These are phyloP conservation scores for Trichoderma koningii DNA, from an alignment of 2,329 filamentous ascomycete genomes.

Conservation along the genomic window DNA sequence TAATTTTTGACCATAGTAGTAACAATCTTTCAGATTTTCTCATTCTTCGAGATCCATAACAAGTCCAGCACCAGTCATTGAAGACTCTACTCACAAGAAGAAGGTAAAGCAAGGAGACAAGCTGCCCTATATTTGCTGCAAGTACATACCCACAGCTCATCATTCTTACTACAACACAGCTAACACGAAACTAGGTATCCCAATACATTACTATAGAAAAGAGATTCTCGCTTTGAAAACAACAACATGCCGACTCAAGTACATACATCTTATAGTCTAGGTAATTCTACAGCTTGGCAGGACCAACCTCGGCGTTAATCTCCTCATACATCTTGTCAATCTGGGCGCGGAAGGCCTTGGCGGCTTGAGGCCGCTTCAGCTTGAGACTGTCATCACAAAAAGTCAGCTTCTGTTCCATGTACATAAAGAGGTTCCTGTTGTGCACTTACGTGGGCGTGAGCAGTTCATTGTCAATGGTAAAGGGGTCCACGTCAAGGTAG, in stretches of 20 bases:
- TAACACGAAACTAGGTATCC: neutral
- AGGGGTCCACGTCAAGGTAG: conserved; percentile 80
- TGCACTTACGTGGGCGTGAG: conserved; percentile 79
- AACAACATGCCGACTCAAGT: conserved; percentile 17
- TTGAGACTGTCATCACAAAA: conserved; percentile 50
- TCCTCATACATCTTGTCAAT: conserved; percentile 61
- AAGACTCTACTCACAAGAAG: neutral
- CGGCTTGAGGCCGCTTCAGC: conserved; percentile 60
- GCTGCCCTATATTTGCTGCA: conserved; percentile 2
- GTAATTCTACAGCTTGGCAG: conserved; percentile 47
- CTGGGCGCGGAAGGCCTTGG: conserved; percentile 53
- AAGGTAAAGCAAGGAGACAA: neutral
- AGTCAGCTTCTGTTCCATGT: conserved; percentile 28
- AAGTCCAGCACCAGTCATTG: neutral
- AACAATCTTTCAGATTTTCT: too few species aligned
- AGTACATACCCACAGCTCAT: neutral
- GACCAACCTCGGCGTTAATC: conserved; percentile 45
- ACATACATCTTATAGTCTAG: neutral
- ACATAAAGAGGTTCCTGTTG: neutral
- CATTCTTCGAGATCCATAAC: neutral
- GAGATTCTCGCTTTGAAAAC: conserved; percentile 13
- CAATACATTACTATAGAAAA: conserved; percentile 2
- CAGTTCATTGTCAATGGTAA: conserved; percentile 89
- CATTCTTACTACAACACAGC: neutral
- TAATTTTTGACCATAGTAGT: too few species aligned